Percentiles rank a stretch among this genome's conserved stretches.
phyloP scores from a whole-genome alignment of 164 flowering plant genomes.

The Protea cynaroides region DNA sequence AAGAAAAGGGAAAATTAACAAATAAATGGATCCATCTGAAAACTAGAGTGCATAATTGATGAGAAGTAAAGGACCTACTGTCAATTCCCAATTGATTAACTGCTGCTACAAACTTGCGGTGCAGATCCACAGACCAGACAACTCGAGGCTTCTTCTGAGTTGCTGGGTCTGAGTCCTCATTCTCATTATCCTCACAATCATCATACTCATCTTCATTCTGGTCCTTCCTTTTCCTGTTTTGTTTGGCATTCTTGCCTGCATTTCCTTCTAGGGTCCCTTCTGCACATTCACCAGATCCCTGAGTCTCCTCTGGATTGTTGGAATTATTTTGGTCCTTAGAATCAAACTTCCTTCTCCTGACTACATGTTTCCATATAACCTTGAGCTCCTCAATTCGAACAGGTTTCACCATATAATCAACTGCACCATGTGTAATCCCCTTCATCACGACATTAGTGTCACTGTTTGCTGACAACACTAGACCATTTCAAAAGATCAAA shows the following conservation, averaged over 20 bases:
- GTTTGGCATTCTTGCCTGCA: slow-evolving; percentile 40
- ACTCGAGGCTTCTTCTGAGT: slow-evolving; percentile 81
- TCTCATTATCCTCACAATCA: slow-evolving; percentile 48
- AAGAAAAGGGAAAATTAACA: background rate
- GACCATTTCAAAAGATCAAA: slow-evolving; percentile 11
- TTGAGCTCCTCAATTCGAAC: slow-evolving; percentile 78
- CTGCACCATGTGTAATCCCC: slow-evolving; percentile 87
- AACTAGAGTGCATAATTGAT: background rate
- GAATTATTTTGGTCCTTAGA: slow-evolving; percentile 28
- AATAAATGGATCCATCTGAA: background rate
- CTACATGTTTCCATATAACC: slow-evolving; percentile 95
- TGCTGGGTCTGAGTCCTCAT: slow-evolving; percentile 65
- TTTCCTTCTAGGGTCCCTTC: slow-evolving; percentile 18
- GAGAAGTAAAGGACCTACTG: slow-evolving; percentile 41
- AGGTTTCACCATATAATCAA: slow-evolving; percentile 87
- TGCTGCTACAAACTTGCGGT: slow-evolving; percentile 78
- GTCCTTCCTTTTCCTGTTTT: slow-evolving; percentile 58
- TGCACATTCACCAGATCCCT: slow-evolving; percentile 31
- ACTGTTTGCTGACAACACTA: slow-evolving; percentile 81
- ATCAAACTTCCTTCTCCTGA: slow-evolving; percentile 56
- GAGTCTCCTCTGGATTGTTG: slow-evolving; percentile 23
- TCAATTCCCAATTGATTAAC: slow-evolving; percentile 85
- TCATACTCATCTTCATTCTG: slow-evolving; percentile 65
- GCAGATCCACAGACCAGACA: slow-evolving; percentile 86
- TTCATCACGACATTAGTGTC: slow-evolving; percentile 76